Base-by-base conservation (phyloP, 805 yeast species). In the Citeromyces nyonsensis region DNA sequence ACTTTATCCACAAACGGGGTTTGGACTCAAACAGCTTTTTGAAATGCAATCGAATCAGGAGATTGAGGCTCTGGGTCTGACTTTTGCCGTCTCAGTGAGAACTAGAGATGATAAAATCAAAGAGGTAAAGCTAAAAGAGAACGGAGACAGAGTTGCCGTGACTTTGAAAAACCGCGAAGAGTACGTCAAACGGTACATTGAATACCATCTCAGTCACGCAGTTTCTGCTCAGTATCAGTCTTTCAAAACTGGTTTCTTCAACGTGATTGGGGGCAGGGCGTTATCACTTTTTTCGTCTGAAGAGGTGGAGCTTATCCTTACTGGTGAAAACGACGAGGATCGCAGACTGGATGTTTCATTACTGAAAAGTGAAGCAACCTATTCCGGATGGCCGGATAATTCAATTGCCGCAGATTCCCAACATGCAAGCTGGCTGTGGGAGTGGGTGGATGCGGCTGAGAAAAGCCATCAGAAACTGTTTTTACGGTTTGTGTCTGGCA, bases 341-440 rank as follows among this genome's bases (percentile, higher is more conserved):
- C 57, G 58, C 12, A 68, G 64, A 14, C 54, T 79, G 24, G 96
- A 88, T 45, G 60, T 75, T 3, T 69, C 62, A 3, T 65, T 77
- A 5, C 54, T 91, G 35, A 65, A 70, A 36, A 66, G 85, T 0
- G 73, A 85, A 1, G 78, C 95, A 0, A 72, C 66, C 38, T 91
- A 86, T 49, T 53, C 52, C 12, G 84, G 86, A 8, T 84, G 86
- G 64, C 54, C 55, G 10, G 41, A 48, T 2, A 41, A 45, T 6
- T 56, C 57, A 7, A 58, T 47, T 2, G 66, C 65, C 1, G 41
- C 45, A n/a, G 40, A 45, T 6, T 57, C 63, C 5, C 36, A 42
- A 0, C 54, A 74, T 0, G 63, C 85, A 4, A 35, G 44, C 15
- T 91, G 97, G 97, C 83, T 88, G 47, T 88, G 98, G 97, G 74